A percentile compares a stretch with the other conserved stretches of the same genome.
Conservation (phyloP, 495 filamentous ascomycete species). For the Talaromyces trachyspermus region DNA sequence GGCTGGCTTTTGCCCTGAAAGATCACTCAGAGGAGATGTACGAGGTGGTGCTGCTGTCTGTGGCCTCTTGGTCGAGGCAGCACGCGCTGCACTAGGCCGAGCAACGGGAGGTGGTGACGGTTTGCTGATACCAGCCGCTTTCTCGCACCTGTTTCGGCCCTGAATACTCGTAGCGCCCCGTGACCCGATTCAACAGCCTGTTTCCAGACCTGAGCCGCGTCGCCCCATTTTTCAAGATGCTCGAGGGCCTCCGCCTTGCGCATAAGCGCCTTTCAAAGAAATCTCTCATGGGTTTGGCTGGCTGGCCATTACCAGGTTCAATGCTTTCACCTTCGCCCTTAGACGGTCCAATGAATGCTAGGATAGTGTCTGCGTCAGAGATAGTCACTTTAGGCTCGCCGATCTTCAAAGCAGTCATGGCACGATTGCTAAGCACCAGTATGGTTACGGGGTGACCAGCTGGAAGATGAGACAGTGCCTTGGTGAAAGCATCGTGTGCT, state of each 20-base stretch:
- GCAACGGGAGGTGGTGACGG: conserved; percentile 29
- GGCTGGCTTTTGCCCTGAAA: conserved; percentile 15
- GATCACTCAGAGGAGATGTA: conserved; percentile 13
- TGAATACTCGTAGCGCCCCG: conserved; percentile 77
- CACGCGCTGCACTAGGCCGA: conserved; percentile 16
- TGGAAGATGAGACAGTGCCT: conserved; percentile 67
- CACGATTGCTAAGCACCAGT: conserved; percentile 82
- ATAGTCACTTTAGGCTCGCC: conserved; percentile 83
- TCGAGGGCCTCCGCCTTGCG: conserved; percentile 94
- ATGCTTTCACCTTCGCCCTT: conserved; percentile 76
- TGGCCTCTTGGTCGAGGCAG: conserved; percentile 27
- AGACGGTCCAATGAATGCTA: conserved; percentile 71
- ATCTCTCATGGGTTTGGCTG: conserved; percentile 80
- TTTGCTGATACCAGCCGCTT: conserved; percentile 58
- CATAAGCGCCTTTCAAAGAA: conserved; percentile 86
- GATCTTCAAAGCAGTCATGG: conserved; percentile 79
- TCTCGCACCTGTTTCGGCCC: conserved; percentile 85
- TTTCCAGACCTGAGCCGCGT: conserved; percentile 75
- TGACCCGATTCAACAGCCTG: conserved; percentile 74
- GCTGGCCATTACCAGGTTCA: conserved; percentile 53
- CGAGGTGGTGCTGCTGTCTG: conserved; percentile 23
- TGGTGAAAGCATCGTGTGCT: conserved; percentile 74
- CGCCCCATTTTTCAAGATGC: conserved; percentile 87
- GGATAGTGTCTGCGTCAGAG: conserved; percentile 69
- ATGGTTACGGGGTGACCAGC: conserved; percentile 77